These are phyloP conservation scores for Colletotrichum scovillei DNA, from an alignment of 2,329 filamentous ascomycete species.

Conservation along the genomic window DNA sequence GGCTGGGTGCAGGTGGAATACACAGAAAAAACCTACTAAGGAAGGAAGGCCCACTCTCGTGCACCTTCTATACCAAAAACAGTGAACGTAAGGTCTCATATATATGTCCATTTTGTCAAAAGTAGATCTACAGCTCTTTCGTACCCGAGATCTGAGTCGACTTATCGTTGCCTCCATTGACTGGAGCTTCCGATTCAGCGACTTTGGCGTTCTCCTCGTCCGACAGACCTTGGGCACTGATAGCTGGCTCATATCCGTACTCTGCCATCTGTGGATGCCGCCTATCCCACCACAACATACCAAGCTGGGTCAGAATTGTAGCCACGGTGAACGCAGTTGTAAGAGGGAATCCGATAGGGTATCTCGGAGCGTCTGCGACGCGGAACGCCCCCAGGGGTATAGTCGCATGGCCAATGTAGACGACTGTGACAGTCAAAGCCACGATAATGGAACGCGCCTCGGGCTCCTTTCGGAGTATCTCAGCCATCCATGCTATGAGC, in stretches of 20 bases:
- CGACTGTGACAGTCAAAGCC: slow-evolving; percentile 50
- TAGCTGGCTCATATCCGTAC: slow-evolving; percentile 28
- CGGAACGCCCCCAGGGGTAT: slow-evolving; percentile 50
- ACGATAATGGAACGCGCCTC: slow-evolving; percentile 50
- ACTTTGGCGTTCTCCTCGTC: slow-evolving; percentile 24
- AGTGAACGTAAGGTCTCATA: too few relatives aligned
- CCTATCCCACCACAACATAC: slow-evolving; percentile 45
- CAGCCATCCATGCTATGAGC: slow-evolving; percentile 50
- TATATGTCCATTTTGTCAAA: too few relatives aligned
- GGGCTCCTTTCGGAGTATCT: slow-evolving; percentile 48
- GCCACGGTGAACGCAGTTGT: slow-evolving; percentile 46
- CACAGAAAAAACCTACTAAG: too few relatives aligned
- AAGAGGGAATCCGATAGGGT: slow-evolving; percentile 51
- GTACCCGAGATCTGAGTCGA: not conserved
- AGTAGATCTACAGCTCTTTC: not conserved
- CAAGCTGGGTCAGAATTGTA: slow-evolving; percentile 46
- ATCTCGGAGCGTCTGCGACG: slow-evolving; percentile 47
- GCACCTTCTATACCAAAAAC: too few relatives aligned
- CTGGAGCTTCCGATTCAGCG: not conserved
- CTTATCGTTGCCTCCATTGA: not conserved
- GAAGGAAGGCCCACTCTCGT: too few relatives aligned
- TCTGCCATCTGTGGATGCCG: slow-evolving; percentile 39
- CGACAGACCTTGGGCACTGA: not conserved
- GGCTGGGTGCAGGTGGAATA: too few relatives aligned
- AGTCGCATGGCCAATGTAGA: slow-evolving; percentile 52